Base-by-base conservation (phyloP, 306 rosid genomes). In the Quillaja saponaria region DNA sequence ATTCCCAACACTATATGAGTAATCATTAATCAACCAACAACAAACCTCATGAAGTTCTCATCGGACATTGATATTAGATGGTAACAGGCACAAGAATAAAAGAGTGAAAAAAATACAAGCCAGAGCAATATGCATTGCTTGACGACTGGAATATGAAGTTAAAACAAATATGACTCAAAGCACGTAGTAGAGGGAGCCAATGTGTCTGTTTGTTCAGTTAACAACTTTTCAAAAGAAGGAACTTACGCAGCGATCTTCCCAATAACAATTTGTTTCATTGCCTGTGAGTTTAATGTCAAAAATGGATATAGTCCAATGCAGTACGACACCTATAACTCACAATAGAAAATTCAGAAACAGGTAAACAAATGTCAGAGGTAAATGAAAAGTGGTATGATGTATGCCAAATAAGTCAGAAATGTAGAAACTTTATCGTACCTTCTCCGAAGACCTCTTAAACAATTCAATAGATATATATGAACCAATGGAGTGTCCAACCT, bases 401-500 rank as follows among this genome's bases (percentile, higher is more conserved):
- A 15, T 38, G 55, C 33, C 20, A 13, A 25, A 18, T 61, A 46
- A 46, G 48, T 63, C 31, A 58, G 40, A 35, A 25, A 67, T 49
- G 64, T 51, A 68, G 7, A 19, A 55, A 52, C 61, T 20, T 68
- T 40, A 69, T 41, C 66, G 63, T 55, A 92, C 98, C 98, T 78
- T 81, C 28, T 81, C 83, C 49, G 64, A 76, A 66, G 61, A 63
- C 77, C 84, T 77, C 71, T 62, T 87, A 40, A 79, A 73, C 71
- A 75, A 53, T 68, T 92, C 95, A 41, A 84, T 14, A 41, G 83
- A 65, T 48, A 89, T 86, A 68, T 84, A 79, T 38, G 98, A 75
- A 66, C 98, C 96, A 69, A 92, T 80, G 61, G 98, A 92, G 74
- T 88, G 98, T 14, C 98, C 98, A 57, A 88, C 82, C 96, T 92